Evolutionary conservation across 2,329 filamentous ascomycete genomes (phyloP), one percentile per base, ranked within the genome.

Genomic region (Hymenoscyphus albidus): DNA sequence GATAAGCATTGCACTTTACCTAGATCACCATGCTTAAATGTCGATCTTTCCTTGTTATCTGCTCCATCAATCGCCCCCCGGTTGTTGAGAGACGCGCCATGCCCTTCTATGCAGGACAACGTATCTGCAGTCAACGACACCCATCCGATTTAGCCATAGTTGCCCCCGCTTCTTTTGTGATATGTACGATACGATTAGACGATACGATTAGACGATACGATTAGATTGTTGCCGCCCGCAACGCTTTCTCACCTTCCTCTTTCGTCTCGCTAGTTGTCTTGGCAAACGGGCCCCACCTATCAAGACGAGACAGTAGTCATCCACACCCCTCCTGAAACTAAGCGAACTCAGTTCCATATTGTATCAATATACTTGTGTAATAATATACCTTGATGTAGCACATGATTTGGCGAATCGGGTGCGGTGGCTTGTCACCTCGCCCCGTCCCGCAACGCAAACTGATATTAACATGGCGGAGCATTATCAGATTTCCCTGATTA

Each of bases 1-100:
- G 54, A 62, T 62, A 62, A 58, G 54, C 61, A 16, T 55, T 14
- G 4, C n/a, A 35, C n/a, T 39, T 48, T 22, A 40, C 18, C 18
- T 58, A 38, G n/a, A 42, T 51, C 39, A 16, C 16, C 38, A 40
- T 42, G 39, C 27, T 42, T 54, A 32, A 35, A 32, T 54, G 59
- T 61, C 59, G 59, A 61, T 61, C 40, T 35, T 35, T 22, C 22
- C 12, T 32, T 35, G 18, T 32, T 18, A 10, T 35, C 22, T 61
- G 22, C 18, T 51, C 9, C 22, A 40, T 51, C 42, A 61, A n/a
- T 42, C 59, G 18, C 6, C 55, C 38, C 42, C 54, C 42, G 59
- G 59, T 42, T 61, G 27, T 61, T 32, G 27, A 32, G 22, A 54
- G 44, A 51, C 10, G 44, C 44, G 44, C 18, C 42, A n/a, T 48